Conservation (phyloP, 148 eudicot genomes). For the Silene latifolia region DNA sequence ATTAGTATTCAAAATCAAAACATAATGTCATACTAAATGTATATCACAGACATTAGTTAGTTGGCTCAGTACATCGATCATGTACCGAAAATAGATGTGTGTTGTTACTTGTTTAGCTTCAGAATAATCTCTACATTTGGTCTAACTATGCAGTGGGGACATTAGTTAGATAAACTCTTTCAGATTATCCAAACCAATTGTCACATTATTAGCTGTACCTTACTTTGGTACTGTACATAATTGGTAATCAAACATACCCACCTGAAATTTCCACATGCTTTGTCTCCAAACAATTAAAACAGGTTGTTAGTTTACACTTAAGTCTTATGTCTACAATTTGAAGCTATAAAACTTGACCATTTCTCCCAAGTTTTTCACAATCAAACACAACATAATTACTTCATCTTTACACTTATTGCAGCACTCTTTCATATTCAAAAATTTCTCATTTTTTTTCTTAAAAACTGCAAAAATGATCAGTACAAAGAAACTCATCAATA, state of each 20-base stretch:
- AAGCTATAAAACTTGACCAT: conserved; percentile 18
- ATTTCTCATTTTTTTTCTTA: not conserved
- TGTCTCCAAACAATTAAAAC: too few relatives aligned
- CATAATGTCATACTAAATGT: too few relatives aligned
- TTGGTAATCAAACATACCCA: not conserved
- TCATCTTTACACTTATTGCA: not conserved
- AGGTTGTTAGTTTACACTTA: too few relatives aligned
- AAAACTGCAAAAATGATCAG: conserved; percentile 24
- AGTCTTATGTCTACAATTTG: conserved; percentile 15
- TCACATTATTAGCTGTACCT: too few relatives aligned
- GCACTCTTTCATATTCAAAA: not conserved
- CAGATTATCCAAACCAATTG: not conserved
- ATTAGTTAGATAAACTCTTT: too few relatives aligned
- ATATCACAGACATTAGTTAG: too few relatives aligned
- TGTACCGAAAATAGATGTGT: too few relatives aligned
- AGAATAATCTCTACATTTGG: not conserved
- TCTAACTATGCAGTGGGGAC: too few relatives aligned
- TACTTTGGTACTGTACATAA: too few relatives aligned
- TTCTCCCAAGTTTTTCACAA: not conserved
- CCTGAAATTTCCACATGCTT: conserved; percentile 11
- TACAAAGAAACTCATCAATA: conserved; percentile 22
- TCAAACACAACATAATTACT: not conserved
- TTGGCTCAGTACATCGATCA: too few relatives aligned
- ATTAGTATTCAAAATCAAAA: too few relatives aligned
- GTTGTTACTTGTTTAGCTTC: too few relatives aligned